phyloP scores from a whole-genome alignment of 2,329 filamentous ascomycete genomes.

The Venturia carpophila region DNA sequence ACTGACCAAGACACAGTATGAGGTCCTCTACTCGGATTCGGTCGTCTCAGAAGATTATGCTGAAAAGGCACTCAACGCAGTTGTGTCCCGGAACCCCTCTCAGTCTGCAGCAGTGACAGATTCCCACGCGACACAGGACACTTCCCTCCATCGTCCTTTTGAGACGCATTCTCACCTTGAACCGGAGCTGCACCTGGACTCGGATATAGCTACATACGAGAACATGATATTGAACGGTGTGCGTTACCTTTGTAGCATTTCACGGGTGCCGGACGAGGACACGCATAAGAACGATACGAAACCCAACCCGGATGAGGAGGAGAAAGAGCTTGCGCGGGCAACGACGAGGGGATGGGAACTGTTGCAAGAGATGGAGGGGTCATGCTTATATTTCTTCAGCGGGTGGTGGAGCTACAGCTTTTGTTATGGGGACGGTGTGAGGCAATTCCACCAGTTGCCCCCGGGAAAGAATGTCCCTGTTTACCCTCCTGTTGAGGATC shows the following conservation, averaged over 20 bases:
- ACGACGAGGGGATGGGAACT: conserved; percentile 73
- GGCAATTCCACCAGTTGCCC: conserved; percentile 81
- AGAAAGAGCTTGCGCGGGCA: conserved; percentile 70
- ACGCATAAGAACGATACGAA: conserved; percentile 46
- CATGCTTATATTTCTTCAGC: conserved; percentile 74
- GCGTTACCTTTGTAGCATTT: conserved; percentile 78
- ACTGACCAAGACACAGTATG: conserved; percentile 52
- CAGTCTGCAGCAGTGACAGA: conserved; percentile 25
- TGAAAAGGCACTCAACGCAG: conserved; percentile 45
- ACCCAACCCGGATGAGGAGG: conserved; percentile 54
- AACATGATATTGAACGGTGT: conserved; percentile 62
- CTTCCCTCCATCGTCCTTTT: conserved; percentile 16
- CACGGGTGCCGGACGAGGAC: conserved; percentile 31
- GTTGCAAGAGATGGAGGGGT: conserved; percentile 65
- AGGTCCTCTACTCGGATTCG: conserved; percentile 65
- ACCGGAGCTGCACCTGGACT: conserved; percentile 20
- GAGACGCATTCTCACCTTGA: conserved; percentile 13
- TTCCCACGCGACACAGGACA: conserved; percentile 23
- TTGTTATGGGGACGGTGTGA: conserved; percentile 79
- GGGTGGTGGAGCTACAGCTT: conserved; percentile 98
- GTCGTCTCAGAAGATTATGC: conserved; percentile 67
- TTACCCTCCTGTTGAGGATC: conserved; percentile 69
- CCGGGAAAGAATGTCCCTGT: conserved; percentile 57
- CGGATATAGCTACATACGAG: conserved; percentile 49
- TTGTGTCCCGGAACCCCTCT: background rate